phyloP scores from a whole-genome alignment of 2,329 filamentous ascomycete species.

The Fusarium temperatum region DNA sequence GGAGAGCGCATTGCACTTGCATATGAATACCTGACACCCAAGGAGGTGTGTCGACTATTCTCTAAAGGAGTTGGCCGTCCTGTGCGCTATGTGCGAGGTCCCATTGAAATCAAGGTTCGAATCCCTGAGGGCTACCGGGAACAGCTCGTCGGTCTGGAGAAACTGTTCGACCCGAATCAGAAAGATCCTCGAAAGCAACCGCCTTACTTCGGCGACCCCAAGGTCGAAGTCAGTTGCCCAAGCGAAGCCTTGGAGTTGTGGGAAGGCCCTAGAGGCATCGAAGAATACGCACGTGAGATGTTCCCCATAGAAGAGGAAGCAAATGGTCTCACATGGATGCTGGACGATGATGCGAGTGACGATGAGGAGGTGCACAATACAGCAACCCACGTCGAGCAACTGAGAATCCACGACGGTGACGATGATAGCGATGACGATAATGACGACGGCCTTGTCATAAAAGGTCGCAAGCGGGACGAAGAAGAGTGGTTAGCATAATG shows the following conservation, averaged over 20 bases:
- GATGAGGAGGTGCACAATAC: slow-evolving; percentile 50
- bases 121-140: slow-evolving; percentile 89
- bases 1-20: slow-evolving; percentile 81
- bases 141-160: slow-evolving; percentile 78
- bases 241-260: slow-evolving; percentile 82
- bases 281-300: slow-evolving; percentile 94
- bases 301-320: slow-evolving; percentile 95
- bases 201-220: slow-evolving; percentile 68
- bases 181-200: slow-evolving; percentile 65
- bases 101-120: slow-evolving; percentile 84
- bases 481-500: slow-evolving; percentile 66
- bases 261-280: slow-evolving; percentile 89
- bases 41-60: slow-evolving; percentile 84
- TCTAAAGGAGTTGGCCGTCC: slow-evolving; percentile 79
- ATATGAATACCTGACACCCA: slow-evolving; percentile 87
- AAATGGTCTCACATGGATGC: slow-evolving; percentile 95
- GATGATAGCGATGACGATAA: slow-evolving; percentile 62
- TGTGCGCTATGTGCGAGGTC: slow-evolving; percentile 79
- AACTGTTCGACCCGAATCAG: slow-evolving; percentile 63
- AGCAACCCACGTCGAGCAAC: slow-evolving; percentile 50
- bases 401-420: slow-evolving; percentile 53
- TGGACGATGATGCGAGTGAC: slow-evolving; percentile 59
- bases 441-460: slow-evolving; percentile 68
- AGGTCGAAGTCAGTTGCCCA: slow-evolving; percentile 72
- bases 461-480: slow-evolving; percentile 64